Percentiles rank a stretch among this genome's conserved stretches.
Evolutionary conservation across 1,284 basidiomycete genomes (phyloP).

Genomic region (Exsudoporus floridanus): DNA sequence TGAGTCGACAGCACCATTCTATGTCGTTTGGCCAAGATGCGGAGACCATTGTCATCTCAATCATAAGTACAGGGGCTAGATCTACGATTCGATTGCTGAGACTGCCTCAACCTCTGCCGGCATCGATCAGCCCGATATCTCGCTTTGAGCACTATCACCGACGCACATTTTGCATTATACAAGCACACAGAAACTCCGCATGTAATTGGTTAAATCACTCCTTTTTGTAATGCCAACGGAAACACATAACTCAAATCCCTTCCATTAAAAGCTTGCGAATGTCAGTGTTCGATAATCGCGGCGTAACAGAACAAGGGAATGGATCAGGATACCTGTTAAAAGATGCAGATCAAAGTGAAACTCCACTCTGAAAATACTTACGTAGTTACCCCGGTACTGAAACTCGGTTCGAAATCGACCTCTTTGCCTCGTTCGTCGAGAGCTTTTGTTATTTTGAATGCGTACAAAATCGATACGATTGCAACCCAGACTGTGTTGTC

Average conservation of each 20-base stretch:
- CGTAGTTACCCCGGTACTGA: slow-evolving; percentile 15
- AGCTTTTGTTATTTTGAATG: slow-evolving; percentile 24
- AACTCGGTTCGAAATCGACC: slow-evolving; percentile 18
- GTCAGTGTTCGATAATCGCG: neutral
- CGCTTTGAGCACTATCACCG: too few species aligned
- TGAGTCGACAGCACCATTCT: neutral
- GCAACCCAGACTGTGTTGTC: slow-evolving; percentile 27
- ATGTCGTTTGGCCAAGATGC: too few species aligned
- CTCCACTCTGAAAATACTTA: neutral
- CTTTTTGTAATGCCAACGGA: neutral
- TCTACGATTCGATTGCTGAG: too few species aligned
- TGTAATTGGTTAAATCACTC: neutral
- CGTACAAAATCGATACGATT: slow-evolving; percentile 21
- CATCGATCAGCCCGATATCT: too few species aligned
- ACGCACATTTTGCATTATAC: too few species aligned
- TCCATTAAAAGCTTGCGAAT: neutral
- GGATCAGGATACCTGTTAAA: slow-evolving; percentile 19
- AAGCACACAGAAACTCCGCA: neutral
- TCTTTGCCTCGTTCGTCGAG: slow-evolving; percentile 17
- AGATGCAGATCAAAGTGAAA: neutral
- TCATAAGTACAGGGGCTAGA: too few species aligned
- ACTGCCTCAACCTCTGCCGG: too few species aligned
- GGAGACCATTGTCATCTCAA: too few species aligned
- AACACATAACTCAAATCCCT: neutral
- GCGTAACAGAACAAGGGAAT: slow-evolving; percentile 19